Percentiles rank a stretch among this genome's conserved stretches.
phyloP scores from a whole-genome alignment of 2,329 filamentous ascomycete species.

The Xylaria sp. region DNA sequence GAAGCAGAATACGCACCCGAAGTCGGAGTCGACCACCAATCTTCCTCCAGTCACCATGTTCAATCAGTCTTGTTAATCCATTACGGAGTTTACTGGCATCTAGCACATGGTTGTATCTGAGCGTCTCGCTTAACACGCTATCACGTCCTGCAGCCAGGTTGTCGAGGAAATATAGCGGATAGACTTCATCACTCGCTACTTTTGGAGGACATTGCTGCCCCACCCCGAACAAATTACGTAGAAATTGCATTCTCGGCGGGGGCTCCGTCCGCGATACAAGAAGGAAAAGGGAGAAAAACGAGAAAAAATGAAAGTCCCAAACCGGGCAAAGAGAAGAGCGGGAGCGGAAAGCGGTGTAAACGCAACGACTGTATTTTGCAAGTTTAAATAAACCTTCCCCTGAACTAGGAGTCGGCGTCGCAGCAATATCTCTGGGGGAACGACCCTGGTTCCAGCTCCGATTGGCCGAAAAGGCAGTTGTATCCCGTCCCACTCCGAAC shows the following conservation, averaged over 20 bases:
- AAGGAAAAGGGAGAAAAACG: background rate
- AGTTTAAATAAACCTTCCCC: slow-evolving; percentile 5
- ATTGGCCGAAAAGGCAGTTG: background rate
- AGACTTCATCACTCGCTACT: slow-evolving; percentile 21
- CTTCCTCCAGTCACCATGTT: slow-evolving; percentile 28
- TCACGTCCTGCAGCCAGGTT: slow-evolving; percentile 17
- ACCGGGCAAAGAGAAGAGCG: background rate
- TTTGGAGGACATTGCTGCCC: background rate
- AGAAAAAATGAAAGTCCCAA: background rate
- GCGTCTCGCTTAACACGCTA: slow-evolving; percentile 30
- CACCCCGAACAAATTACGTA: slow-evolving; percentile 13
- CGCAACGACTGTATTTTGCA: background rate
- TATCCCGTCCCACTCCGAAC: background rate
- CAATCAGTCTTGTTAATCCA: slow-evolving; percentile 22
- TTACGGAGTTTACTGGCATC: slow-evolving; percentile 24
- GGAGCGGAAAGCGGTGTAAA: background rate
- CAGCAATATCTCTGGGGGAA: background rate
- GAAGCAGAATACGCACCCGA: slow-evolving; percentile 7
- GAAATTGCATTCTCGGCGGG: slow-evolving; percentile 13
- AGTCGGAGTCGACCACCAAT: slow-evolving; percentile 22
- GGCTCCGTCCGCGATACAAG: background rate
- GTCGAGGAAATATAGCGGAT: slow-evolving; percentile 20
- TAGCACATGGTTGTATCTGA: slow-evolving; percentile 27
- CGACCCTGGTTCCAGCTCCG: background rate
- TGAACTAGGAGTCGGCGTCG: background rate